Evolutionary conservation across 2,329 filamentous ascomycete species (phyloP).

Genomic region (Drechslerella dactyloides): DNA sequence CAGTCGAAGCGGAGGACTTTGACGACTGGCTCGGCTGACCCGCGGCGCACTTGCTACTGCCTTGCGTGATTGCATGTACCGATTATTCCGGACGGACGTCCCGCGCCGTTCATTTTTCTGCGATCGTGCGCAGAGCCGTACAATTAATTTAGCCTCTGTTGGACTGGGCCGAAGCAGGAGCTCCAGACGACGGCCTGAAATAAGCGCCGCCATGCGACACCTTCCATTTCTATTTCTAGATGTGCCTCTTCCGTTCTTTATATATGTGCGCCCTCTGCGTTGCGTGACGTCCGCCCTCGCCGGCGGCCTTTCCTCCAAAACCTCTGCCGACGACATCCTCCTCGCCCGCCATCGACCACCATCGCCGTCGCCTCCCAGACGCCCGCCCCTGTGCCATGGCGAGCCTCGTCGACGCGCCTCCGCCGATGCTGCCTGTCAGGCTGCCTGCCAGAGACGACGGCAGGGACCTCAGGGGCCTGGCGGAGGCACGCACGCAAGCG

Average conservation of each 20-base stretch:
- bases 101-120: too few relatives aligned
- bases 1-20: conserved; percentile 29
- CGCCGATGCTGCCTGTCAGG: conserved; percentile 13
- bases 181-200: neutral
- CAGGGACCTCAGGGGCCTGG: conserved; percentile 8
- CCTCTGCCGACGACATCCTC: neutral
- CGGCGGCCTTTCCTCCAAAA: neutral
- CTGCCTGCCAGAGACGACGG: conserved; percentile 8
- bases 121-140: neutral
- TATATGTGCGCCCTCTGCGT: too few relatives aligned
- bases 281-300: neutral
- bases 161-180: neutral
- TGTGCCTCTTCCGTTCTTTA: neutral
- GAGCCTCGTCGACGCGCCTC: conserved; percentile 16
- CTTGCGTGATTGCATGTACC: too few relatives aligned
- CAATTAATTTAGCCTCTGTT: neutral
- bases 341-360: too few relatives aligned
- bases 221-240: neutral
- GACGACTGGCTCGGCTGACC: conserved; percentile 42
- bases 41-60: neutral
- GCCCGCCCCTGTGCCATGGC: conserved; percentile 19
- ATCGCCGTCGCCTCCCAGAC: neutral
- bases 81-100: too few relatives aligned
- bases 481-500: conserved; percentile 36
- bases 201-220: conserved; percentile 10